Evolutionary conservation across 495 filamentous ascomycete genomes (phyloP).

Genomic region (Astrothelium macrocarpum): DNA sequence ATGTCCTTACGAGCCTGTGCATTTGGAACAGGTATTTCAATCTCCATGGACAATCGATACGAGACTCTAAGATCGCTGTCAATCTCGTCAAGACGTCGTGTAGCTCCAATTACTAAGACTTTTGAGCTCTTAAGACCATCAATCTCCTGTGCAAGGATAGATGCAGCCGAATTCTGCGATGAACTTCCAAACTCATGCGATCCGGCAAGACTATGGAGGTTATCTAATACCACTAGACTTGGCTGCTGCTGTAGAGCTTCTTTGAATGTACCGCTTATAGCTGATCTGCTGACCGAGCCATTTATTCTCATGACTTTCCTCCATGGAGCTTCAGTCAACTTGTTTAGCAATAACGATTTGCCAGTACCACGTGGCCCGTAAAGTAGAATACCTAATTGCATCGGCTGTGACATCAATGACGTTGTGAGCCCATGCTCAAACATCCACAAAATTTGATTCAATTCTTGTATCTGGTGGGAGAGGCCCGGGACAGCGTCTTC

Average conservation of each 20-base stretch:
- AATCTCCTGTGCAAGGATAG: constrained; percentile 35
- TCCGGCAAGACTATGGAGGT: constrained; percentile 64
- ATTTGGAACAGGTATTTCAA: constrained; percentile 76
- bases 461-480: constrained; percentile 20
- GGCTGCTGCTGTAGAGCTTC: constrained; percentile 63
- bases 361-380: constrained; percentile 79
- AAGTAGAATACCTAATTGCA: constrained; percentile 50
- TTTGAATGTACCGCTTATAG: constrained; percentile 60
- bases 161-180: constrained; percentile 23
- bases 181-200: constrained; percentile 36
- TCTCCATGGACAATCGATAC: constrained; percentile 56
- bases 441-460: constrained; percentile 10
- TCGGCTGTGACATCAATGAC: constrained; percentile 11
- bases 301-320: constrained; percentile 51
- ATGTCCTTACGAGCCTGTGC: constrained; percentile 63
- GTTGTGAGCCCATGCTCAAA: constrained; percentile 28
- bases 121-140: constrained; percentile 34
- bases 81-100: constrained; percentile 63
- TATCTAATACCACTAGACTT: constrained; percentile 74
- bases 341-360: constrained; percentile 60
- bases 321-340: constrained; percentile 60
- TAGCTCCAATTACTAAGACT: constrained; percentile 65
- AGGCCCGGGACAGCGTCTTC: constrained; percentile 6
- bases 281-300: constrained; percentile 35
- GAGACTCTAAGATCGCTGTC: constrained; percentile 59